phyloP scores from a whole-genome alignment of 495 filamentous ascomycete species.

The Aspergillus bertholletiae region DNA sequence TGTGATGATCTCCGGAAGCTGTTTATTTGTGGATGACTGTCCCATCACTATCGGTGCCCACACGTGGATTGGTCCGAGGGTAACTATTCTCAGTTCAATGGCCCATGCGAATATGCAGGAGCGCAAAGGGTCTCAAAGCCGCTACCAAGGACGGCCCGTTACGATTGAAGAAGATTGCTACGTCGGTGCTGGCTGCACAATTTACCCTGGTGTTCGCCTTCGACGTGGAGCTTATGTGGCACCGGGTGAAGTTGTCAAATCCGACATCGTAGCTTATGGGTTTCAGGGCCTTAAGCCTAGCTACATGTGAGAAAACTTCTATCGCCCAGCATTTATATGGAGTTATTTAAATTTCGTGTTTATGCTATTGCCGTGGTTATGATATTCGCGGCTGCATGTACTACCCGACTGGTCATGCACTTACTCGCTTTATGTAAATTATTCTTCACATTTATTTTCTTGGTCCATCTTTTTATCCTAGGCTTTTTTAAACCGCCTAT shows the following conservation, averaged over 20 bases:
- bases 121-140: constrained; percentile 70
- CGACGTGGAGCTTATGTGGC: constrained; percentile 42
- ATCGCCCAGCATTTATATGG: background rate
- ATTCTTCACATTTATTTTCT: background rate
- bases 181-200: constrained; percentile 81
- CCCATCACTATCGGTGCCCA: constrained; percentile 69
- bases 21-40: constrained; percentile 79
- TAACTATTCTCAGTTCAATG: constrained; percentile 77
- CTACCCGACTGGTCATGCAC: background rate
- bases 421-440: background rate
- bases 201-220: constrained; percentile 59
- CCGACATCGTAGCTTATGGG: constrained; percentile 41
- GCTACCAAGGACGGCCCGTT: constrained; percentile 67
- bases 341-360: background rate
- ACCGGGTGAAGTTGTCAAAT: constrained; percentile 44
- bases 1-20: constrained; percentile 81
- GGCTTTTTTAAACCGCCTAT: background rate
- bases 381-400: background rate
- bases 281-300: constrained; percentile 44
- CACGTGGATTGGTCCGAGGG: constrained; percentile 82
- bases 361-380: background rate
- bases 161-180: constrained; percentile 86
- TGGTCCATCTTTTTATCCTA: constrained; percentile 1
- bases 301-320: constrained; percentile 32
- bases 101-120: constrained; percentile 72